Evolutionary conservation across 1,284 basidiomycete species (phyloP).

Genomic region (Marasmius sp.): DNA sequence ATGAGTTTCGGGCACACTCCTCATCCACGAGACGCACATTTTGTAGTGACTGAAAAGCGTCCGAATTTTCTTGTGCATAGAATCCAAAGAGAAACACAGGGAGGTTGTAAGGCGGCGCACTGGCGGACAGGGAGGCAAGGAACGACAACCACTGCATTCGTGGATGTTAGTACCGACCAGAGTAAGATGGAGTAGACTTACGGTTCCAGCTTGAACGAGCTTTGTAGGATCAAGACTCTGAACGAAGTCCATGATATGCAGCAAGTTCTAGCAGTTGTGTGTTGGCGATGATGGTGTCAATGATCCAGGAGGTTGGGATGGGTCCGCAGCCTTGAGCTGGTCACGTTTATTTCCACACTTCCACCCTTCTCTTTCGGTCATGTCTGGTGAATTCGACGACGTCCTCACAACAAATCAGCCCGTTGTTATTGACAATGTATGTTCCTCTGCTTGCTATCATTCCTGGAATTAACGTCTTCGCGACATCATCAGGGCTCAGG

Average conservation of each 20-base stretch:
- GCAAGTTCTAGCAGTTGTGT: background rate
- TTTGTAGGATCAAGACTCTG: slow-evolving; percentile 70
- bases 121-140: slow-evolving; percentile 35
- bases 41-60: slow-evolving; percentile 62
- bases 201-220: slow-evolving; percentile 63
- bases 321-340: background rate
- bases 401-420: slow-evolving; percentile 86
- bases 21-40: slow-evolving; percentile 36
- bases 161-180: background rate
- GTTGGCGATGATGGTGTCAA: background rate
- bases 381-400: slow-evolving; percentile 85
- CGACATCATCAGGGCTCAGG: slow-evolving; percentile 78
- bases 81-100: slow-evolving; percentile 75
- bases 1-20: background rate
- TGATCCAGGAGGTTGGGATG: background rate
- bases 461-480: slow-evolving; percentile 18
- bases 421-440: slow-evolving; percentile 94
- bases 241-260: slow-evolving; percentile 60
- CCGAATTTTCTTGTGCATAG: slow-evolving; percentile 66
- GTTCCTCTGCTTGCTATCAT: slow-evolving; percentile 27
- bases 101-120: slow-evolving; percentile 49
- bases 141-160: slow-evolving; percentile 54
- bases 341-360: slow-evolving; percentile 1
- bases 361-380: slow-evolving; percentile 25
- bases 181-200: slow-evolving; percentile 28